Evolutionary conservation across 805 yeast species (phyloP), one percentile per base, ranked within the genome.

Genomic region (Candida xiaguanensis): DNA sequence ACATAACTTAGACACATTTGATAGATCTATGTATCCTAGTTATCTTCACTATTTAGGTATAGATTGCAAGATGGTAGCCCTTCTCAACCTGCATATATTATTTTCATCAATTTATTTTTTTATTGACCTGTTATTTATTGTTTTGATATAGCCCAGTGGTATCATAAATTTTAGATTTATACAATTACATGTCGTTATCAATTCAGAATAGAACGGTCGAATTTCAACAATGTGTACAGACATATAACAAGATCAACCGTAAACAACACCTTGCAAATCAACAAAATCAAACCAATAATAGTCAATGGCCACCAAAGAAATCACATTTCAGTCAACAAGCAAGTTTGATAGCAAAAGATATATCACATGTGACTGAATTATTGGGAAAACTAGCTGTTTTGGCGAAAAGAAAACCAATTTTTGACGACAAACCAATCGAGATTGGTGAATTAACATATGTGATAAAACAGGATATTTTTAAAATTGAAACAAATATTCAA

Each of bases 391-490:
- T 93, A 39, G 96, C 98, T 2, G 68, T 74, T 48, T 63, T 93
- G 47, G 97, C 99, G 3, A 88, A 85, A 59, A 72, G 89, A 50
- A 90, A 89, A 57, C 95, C 96, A 14, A 63, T 91, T 56, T 87
- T 93, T 49, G 96, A 90, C 55, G 99, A 93, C 61, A 82, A 85
- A 49, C 97, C 98, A 1, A 82, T 87, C 12, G 98, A 93, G 56
- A 87, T 93, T 46, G 86, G 90, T 15, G 96, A 93, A 59, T 69
- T 93, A 47, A 90, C 99, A 0, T 85, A 82, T 49, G 82, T 89
- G 30, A 81, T 84, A 44, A 85, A 84, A 47, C 97, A 93, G 59
- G 95, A 85, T 53, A 80, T 93, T 36, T 81, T 89, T 55, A 78
- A 79, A 48, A 79, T 93, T 46, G 95, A 86, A 53, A 79, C 82